These are phyloP conservation scores for Hanseniaspora singularis DNA, from an alignment of 805 yeast genomes.

Conservation along the genomic window DNA sequence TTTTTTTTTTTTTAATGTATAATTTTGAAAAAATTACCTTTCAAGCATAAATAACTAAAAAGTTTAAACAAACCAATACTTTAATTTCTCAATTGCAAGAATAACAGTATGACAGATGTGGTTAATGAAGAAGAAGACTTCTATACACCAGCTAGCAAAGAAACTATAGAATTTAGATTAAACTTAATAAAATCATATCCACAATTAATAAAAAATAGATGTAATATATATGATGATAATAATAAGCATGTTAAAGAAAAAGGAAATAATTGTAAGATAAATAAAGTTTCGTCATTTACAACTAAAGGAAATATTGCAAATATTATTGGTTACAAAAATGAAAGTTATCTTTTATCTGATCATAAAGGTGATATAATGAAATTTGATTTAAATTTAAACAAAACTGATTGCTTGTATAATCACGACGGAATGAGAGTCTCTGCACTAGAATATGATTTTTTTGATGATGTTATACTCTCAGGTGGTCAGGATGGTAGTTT, in stretches of 20 bases:
- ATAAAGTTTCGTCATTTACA: slow-evolving; percentile 2
- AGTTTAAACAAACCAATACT: too few relatives aligned
- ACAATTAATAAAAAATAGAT: background rate
- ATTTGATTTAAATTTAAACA: background rate
- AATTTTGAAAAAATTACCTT: too few relatives aligned
- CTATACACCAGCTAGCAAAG: slow-evolving; percentile 63
- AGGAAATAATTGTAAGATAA: too few relatives aligned
- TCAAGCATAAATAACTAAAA: too few relatives aligned
- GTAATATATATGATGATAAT: too few relatives aligned
- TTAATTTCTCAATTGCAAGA: too few relatives aligned
- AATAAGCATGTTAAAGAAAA: too few relatives aligned
- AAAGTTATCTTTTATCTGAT: background rate
- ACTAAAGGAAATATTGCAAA: slow-evolving; percentile 6
- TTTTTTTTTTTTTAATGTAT: too few relatives aligned
- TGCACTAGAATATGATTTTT: background rate
- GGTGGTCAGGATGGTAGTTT: slow-evolving; percentile 10
- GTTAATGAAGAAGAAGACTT: slow-evolving; percentile 65
- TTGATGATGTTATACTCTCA: background rate
- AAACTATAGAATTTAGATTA: slow-evolving; percentile 41
- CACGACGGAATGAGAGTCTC: slow-evolving; percentile 10
- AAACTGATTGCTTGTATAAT: background rate
- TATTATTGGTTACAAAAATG: slow-evolving; percentile 2
- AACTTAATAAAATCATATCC: slow-evolving; percentile 31
- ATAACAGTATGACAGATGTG: too few relatives aligned
- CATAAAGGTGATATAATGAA: slow-evolving; percentile 4